Evolutionary conservation across 371 early-diverging fungal species (phyloP).

Genomic region (Umbelopsis sp.): DNA sequence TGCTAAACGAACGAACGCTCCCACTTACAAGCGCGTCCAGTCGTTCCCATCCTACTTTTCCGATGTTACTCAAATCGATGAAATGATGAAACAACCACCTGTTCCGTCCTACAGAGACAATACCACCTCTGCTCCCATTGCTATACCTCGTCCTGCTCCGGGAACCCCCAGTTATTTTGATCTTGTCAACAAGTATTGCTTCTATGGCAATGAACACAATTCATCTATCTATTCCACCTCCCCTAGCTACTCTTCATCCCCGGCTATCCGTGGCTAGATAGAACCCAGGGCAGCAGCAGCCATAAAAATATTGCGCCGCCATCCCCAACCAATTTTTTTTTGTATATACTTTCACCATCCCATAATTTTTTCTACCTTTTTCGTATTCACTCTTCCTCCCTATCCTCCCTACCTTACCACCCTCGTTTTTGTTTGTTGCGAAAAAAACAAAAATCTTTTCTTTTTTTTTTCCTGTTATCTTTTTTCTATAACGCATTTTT

Average conservation of each 20-base stretch:
- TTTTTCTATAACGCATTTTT: not conserved
- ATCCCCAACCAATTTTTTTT: not conserved
- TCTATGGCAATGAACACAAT: slow-evolving; percentile 35
- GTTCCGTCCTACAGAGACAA: not conserved
- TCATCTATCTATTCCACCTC: slow-evolving; percentile 36
- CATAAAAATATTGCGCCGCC: not conserved
- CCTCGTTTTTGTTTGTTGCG: slow-evolving; percentile 1
- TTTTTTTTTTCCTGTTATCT: not conserved
- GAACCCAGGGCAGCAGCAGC: not conserved
- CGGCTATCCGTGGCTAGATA: slow-evolving; percentile 41
- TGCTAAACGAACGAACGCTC: slow-evolving; percentile 23
- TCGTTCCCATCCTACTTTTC: slow-evolving; percentile 10
- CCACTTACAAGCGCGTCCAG: slow-evolving; percentile 2
- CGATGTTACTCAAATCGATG: not conserved
- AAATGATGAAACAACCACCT: not conserved
- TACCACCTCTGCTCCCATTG: not conserved
- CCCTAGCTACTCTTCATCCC: slow-evolving; percentile 36
- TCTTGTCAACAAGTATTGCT: slow-evolving; percentile 52
- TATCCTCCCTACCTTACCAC: slow-evolving; percentile 13
- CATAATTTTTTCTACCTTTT: too few species aligned
- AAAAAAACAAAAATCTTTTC: not conserved
- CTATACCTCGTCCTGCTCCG: slow-evolving; percentile 20
- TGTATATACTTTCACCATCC: slow-evolving; percentile 21
- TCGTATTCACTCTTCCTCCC: slow-evolving; percentile 5
- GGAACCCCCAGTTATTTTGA: slow-evolving; percentile 39